Percentiles rank a stretch among this genome's conserved stretches.
phyloP scores from a whole-genome alignment of 208 protist genomes.

The Leishmania martiniquensis region DNA sequence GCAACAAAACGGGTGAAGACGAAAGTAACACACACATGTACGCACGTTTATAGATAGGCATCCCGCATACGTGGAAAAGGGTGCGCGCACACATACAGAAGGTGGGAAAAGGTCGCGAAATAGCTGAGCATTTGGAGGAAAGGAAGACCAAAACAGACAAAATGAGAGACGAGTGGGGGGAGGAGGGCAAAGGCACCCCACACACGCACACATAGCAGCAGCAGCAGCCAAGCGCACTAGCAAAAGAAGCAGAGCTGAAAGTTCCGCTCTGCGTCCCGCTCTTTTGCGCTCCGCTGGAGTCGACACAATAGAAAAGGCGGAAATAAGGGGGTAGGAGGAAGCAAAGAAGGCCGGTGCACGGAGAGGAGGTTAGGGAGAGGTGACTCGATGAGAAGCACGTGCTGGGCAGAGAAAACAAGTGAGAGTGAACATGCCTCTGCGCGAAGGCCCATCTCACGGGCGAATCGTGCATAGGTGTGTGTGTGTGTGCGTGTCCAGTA shows the following conservation, averaged over 20 bases:
- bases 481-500: neutral
- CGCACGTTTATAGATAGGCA: neutral
- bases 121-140: neutral
- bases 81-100: neutral
- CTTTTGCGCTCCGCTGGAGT: neutral
- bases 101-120: neutral
- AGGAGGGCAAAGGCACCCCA: neutral
- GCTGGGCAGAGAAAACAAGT: neutral
- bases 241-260: neutral
- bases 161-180: neutral
- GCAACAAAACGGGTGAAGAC: neutral
- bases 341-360: neutral
- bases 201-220: neutral
- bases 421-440: neutral
- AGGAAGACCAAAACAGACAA: neutral
- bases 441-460: neutral
- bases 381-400: neutral
- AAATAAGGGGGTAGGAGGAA: neutral
- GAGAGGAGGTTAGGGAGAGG: neutral
- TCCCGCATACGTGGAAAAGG: neutral
- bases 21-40: neutral
- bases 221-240: no score
- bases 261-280: neutral
- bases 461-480: neutral
- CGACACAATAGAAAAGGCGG: neutral